Evolutionary conservation across 73 alveolate genomes (phyloP).

Genomic region (Urostyla sp.): DNA sequence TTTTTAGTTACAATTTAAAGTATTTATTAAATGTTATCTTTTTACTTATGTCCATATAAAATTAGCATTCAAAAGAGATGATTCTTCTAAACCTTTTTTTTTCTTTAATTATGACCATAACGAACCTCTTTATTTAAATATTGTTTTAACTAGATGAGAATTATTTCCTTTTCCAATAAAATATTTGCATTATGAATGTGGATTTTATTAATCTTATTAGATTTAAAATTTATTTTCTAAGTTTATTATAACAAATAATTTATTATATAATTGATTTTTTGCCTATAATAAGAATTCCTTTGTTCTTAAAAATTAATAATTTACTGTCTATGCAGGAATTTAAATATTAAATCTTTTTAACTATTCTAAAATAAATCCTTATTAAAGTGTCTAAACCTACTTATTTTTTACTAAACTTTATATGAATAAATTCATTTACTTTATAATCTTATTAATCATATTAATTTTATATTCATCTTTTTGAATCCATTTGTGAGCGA

Average conservation of each 20-base stretch:
- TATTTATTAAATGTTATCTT: constrained; percentile 14
- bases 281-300: constrained; percentile 17
- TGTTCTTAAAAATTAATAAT: constrained; percentile 13
- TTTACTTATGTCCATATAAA: constrained; percentile 42
- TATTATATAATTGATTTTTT: neutral
- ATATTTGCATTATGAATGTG: neutral
- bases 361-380: neutral
- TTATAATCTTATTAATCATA: constrained; percentile 9
- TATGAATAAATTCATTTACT: neutral
- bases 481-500: too few relatives aligned
- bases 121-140: constrained; percentile 12
- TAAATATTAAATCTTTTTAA: constrained; percentile 3
- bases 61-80: constrained; percentile 15
- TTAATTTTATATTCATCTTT: neutral
- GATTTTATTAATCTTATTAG: neutral
- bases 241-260: neutral
- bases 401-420: neutral
- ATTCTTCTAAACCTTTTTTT: constrained; percentile 40
- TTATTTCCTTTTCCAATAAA: constrained; percentile 29
- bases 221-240: constrained; percentile 10
- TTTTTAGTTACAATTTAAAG: neutral
- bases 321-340: neutral
- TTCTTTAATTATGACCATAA: constrained; percentile 1
- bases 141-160: constrained; percentile 16
- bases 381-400: neutral